phyloP scores from a whole-genome alignment of 306 rosid species.

The Corylus heterophylla region DNA sequence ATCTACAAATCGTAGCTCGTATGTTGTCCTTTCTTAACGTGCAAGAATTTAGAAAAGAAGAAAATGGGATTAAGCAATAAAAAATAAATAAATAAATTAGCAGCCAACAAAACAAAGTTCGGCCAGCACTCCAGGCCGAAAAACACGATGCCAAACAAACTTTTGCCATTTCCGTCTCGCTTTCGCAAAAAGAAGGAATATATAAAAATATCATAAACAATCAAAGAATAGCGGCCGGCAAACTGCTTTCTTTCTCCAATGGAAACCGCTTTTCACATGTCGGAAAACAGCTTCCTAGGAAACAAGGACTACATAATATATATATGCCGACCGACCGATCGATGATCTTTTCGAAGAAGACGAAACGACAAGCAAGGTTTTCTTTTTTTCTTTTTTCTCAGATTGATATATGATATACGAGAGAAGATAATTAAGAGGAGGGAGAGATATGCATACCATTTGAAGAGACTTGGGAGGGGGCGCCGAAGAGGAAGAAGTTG shows the following conservation, averaged over 20 bases:
- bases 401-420: too few species aligned
- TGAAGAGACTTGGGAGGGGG: not conserved
- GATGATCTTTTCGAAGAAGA: too few species aligned
- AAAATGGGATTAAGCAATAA: not conserved
- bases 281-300: slow-evolving; percentile 21
- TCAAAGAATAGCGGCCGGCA: not conserved
- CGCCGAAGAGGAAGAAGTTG: not conserved
- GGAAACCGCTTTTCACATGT: slow-evolving; percentile 17
- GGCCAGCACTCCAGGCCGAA: not conserved
- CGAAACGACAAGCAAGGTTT: too few species aligned
- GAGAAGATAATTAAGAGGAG: not conserved
- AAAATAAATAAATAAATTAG: not conserved
- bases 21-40: not conserved
- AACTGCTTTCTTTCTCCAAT: slow-evolving; percentile 8
- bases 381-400: too few species aligned
- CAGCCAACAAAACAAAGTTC: not conserved
- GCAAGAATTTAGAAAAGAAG: not conserved
- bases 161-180: not conserved
- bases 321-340: too few species aligned
- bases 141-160: too few species aligned
- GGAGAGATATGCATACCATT: not conserved
- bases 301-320: not conserved
- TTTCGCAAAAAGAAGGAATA: not conserved
- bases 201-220: too few species aligned
- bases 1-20: not conserved